Conservation (phyloP, 1,139 yeast genomes). For the Yamadazyma trypodendri region DNA sequence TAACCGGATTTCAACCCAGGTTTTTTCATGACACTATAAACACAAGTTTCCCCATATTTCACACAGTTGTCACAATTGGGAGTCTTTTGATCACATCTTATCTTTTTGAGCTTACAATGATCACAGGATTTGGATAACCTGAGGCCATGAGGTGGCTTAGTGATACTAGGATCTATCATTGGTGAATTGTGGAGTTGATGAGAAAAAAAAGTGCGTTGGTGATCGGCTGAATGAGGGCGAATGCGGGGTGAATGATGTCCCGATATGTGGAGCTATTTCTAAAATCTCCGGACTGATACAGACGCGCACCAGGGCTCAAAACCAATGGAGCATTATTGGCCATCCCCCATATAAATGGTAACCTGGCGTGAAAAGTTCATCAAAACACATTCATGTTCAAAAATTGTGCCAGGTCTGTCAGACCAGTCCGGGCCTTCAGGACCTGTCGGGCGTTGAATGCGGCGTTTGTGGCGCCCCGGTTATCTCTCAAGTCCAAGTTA, state of each 20-base stretch:
- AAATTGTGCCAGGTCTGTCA: not conserved
- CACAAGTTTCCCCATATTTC: constrained; percentile 24
- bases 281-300: not conserved
- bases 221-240: not conserved
- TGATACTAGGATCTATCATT: not conserved
- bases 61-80: constrained; percentile 34
- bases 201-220: not conserved
- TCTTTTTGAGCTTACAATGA: constrained; percentile 33
- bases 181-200: not conserved
- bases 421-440: not conserved
- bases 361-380: not conserved
- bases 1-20: constrained; percentile 32
- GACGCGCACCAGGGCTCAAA: not conserved
- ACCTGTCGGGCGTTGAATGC: not conserved
- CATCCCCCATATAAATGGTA: not conserved
- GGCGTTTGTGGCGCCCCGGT: not conserved
- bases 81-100: constrained; percentile 32
- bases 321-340: not conserved
- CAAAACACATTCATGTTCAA: not conserved
- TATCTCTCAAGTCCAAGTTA: not conserved
- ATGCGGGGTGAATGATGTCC: not conserved
- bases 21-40: constrained; percentile 28
- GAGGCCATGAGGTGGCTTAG: not conserved
- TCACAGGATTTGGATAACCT: constrained; percentile 30
- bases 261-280: not conserved